These are phyloP conservation scores for Talaromyces borbonicus DNA, from an alignment of 495 filamentous ascomycete genomes.

Conservation along the genomic window DNA sequence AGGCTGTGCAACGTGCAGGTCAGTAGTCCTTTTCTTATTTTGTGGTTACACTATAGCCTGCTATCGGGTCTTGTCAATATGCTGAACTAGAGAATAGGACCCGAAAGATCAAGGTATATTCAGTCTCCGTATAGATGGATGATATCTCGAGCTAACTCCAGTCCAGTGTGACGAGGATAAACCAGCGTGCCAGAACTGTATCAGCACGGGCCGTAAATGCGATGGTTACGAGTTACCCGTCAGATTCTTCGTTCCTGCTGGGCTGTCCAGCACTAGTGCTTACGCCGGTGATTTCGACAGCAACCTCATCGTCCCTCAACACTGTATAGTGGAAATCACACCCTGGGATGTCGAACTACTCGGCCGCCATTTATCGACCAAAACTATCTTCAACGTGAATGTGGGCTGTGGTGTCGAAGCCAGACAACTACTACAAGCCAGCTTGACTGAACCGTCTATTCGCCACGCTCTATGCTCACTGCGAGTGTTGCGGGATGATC, in stretches of 20 bases:
- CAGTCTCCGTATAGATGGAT: slow-evolving; percentile 10
- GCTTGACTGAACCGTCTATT: slow-evolving; percentile 50
- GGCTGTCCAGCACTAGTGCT: slow-evolving; percentile 13
- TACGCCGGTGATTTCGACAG: slow-evolving; percentile 23
- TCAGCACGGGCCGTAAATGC: slow-evolving; percentile 45
- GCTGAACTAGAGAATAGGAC: slow-evolving; percentile 12
- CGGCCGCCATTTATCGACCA: slow-evolving; percentile 19
- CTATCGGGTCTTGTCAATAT: slow-evolving; percentile 1
- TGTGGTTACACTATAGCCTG: too few relatives aligned
- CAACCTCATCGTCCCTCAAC: slow-evolving; percentile 12
- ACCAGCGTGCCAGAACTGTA: slow-evolving; percentile 43
- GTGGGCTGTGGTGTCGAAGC: slow-evolving; percentile 18
- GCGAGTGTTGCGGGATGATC: slow-evolving; percentile 51
- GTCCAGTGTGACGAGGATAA: slow-evolving; percentile 51
- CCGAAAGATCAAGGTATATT: slow-evolving; percentile 23
- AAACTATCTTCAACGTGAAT: slow-evolving; percentile 18
- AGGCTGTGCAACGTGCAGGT: slow-evolving; percentile 30
- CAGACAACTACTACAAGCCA: slow-evolving; percentile 40
- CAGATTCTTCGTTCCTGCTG: slow-evolving; percentile 17
- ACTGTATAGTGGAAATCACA: slow-evolving; percentile 11
- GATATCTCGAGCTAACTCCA: slow-evolving; percentile 15
- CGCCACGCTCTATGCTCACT: slow-evolving; percentile 57
- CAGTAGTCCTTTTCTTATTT: too few relatives aligned
- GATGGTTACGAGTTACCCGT: slow-evolving; percentile 41
- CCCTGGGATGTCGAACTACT: slow-evolving; percentile 21